Conservation (phyloP, 495 filamentous ascomycete species). For the Poronia punctata region DNA sequence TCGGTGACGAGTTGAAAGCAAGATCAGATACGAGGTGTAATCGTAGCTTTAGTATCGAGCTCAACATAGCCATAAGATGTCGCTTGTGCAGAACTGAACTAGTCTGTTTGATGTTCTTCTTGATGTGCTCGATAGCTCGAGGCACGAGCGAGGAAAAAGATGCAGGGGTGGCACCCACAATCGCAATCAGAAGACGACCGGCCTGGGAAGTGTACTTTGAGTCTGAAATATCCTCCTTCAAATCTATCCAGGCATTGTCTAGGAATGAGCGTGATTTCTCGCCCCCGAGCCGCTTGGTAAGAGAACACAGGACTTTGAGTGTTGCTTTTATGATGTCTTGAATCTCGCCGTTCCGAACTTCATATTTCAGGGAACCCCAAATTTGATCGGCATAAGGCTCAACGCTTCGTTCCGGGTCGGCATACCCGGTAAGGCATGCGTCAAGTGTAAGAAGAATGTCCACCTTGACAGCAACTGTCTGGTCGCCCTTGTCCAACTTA, state of each 20-base stretch:
- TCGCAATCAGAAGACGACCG: slow-evolving; percentile 38
- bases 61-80: slow-evolving; percentile 35
- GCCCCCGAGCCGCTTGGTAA: slow-evolving; percentile 30
- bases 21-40: slow-evolving; percentile 22
- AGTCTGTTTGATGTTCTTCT: slow-evolving; percentile 31
- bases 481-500: slow-evolving; percentile 45
- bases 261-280: slow-evolving; percentile 30
- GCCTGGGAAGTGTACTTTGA: slow-evolving; percentile 38
- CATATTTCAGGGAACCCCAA: slow-evolving; percentile 51
- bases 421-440: slow-evolving; percentile 38
- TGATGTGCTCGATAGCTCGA: slow-evolving; percentile 28
- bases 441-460: slow-evolving; percentile 44
- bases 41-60: slow-evolving; percentile 32
- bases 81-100: slow-evolving; percentile 34
- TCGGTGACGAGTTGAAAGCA: slow-evolving; percentile 9
- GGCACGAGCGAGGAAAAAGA: slow-evolving; percentile 29
- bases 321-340: slow-evolving; percentile 43
- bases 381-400: slow-evolving; percentile 36
- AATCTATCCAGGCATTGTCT: slow-evolving; percentile 32
- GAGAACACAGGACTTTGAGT: slow-evolving; percentile 37
- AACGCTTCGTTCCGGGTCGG: slow-evolving; percentile 30
- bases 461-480: slow-evolving; percentile 45
- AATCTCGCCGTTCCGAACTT: slow-evolving; percentile 49
- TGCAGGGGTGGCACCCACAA: slow-evolving; percentile 27
- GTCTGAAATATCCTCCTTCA: slow-evolving; percentile 36